Conservation (phyloP, 2,329 filamentous ascomycete species). For the Alternaria sp. region DNA sequence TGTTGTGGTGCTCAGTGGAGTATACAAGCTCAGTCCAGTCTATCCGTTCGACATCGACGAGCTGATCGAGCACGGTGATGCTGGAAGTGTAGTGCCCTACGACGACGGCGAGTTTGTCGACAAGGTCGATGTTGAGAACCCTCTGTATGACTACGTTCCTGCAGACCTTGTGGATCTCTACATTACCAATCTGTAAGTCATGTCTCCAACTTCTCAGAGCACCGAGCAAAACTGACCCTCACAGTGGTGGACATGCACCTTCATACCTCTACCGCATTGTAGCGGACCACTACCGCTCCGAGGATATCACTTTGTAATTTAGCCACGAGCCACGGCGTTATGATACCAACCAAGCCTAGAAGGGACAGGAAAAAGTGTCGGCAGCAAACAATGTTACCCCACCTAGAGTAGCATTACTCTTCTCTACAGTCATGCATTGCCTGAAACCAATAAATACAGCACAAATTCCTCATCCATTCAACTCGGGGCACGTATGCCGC, state of each 20-base stretch:
- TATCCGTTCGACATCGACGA: constrained; percentile 84
- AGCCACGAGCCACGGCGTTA: constrained; percentile 5
- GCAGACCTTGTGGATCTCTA: constrained; percentile 80
- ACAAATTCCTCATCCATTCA: neutral
- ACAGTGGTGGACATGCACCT: constrained; percentile 71
- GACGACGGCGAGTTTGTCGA: constrained; percentile 82
- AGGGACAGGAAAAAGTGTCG: neutral
- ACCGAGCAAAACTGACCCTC: constrained; percentile 19
- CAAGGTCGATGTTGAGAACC: constrained; percentile 79
- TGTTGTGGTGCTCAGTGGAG: constrained; percentile 87
- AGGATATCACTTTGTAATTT: constrained; percentile 68
- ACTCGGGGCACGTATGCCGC: neutral
- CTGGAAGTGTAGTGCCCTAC: constrained; percentile 78
- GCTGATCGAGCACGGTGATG: constrained; percentile 86
- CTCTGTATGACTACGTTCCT: constrained; percentile 83
- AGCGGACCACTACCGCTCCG: constrained; percentile 77
- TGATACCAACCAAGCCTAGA: constrained; percentile 4
- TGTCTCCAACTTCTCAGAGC: constrained; percentile 17
- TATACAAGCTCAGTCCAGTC: constrained; percentile 93
- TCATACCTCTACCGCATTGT: constrained; percentile 78
- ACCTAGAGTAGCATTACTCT: neutral
- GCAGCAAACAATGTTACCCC: neutral
- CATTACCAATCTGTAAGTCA: constrained; percentile 81
- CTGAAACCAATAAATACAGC: neutral
- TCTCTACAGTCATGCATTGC: neutral